These are phyloP conservation scores for Elsinoe necatrix DNA, from an alignment of 2,329 filamentous ascomycete species.

Conservation along the genomic window DNA sequence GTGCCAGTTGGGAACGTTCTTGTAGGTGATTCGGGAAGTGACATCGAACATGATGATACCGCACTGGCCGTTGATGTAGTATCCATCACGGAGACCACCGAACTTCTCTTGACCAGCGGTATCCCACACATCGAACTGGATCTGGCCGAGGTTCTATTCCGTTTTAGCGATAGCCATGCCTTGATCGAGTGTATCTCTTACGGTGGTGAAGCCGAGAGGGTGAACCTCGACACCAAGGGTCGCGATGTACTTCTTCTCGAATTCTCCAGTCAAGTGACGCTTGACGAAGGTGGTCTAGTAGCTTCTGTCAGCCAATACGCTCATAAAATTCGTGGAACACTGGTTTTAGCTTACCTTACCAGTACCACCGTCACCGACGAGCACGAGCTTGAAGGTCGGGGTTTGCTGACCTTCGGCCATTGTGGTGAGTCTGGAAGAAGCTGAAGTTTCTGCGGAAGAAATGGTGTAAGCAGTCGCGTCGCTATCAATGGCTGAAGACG, in stretches of 20 bases:
- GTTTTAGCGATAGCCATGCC: slow-evolving; percentile 19
- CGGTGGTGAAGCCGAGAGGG: slow-evolving; percentile 93
- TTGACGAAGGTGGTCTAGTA: slow-evolving; percentile 97
- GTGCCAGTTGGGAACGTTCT: slow-evolving; percentile 99
- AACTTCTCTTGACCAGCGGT: slow-evolving; percentile 99
- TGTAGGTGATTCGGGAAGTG: slow-evolving; percentile 98
- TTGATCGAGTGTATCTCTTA: slow-evolving; percentile 44
- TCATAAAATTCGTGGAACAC: neutral
- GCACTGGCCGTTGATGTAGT: slow-evolving; percentile 99
- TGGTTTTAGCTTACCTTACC: slow-evolving; percentile 68
- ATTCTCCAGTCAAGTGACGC: slow-evolving; percentile 98
- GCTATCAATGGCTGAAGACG: neutral
- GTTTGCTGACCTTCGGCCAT: slow-evolving; percentile 55
- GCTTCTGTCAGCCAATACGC: neutral
- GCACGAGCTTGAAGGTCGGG: slow-evolving; percentile 98
- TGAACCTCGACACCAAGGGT: slow-evolving; percentile 99
- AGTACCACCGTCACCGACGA: slow-evolving; percentile 98
- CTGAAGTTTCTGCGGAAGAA: slow-evolving; percentile 5
- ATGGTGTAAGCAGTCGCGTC: neutral
- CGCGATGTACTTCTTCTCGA: slow-evolving; percentile 99
- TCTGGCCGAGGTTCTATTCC: slow-evolving; percentile 74
- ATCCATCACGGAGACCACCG: slow-evolving; percentile 95
- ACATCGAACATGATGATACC: slow-evolving; percentile 99
- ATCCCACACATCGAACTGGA: slow-evolving; percentile 99
- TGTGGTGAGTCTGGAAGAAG: slow-evolving; percentile 18